Conservation (phyloP, 257 asterid genomes). For the Lycium barbarum region DNA sequence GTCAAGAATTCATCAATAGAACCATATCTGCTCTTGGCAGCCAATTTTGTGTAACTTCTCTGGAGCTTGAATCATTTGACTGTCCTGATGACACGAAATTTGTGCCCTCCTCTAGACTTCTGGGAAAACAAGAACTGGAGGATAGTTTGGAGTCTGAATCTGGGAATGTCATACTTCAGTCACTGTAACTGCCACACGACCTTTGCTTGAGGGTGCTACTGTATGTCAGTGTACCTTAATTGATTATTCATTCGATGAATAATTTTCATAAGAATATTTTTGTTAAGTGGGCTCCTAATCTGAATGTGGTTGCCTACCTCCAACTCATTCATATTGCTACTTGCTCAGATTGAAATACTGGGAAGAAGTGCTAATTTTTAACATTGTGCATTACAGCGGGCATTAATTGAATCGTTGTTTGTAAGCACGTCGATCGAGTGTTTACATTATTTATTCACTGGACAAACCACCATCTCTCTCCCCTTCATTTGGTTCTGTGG, state of each 20-base stretch:
- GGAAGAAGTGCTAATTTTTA: background rate
- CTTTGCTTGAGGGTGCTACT: background rate
- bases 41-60: slow-evolving; percentile 50
- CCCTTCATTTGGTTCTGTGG: background rate
- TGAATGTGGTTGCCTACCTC: background rate
- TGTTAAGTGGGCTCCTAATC: background rate
- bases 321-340: background rate
- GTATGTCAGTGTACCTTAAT: background rate
- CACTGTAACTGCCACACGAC: slow-evolving; percentile 17
- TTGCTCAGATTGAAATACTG: background rate
- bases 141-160: slow-evolving; percentile 34
- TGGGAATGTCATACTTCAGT: slow-evolving; percentile 32
- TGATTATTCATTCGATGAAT: background rate
- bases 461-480: background rate
- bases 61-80: slow-evolving; percentile 43
- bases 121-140: slow-evolving; percentile 55
- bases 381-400: background rate
- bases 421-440: background rate
- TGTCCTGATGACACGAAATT: slow-evolving; percentile 42
- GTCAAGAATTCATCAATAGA: slow-evolving; percentile 57
- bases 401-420: background rate
- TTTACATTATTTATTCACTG: background rate
- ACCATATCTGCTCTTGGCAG: slow-evolving; percentile 59
- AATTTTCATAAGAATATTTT: background rate
- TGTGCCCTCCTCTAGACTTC: slow-evolving; percentile 62